Evolutionary conservation across 2,329 filamentous ascomycete genomes (phyloP).

Genomic region (Microdochium paspali): DNA sequence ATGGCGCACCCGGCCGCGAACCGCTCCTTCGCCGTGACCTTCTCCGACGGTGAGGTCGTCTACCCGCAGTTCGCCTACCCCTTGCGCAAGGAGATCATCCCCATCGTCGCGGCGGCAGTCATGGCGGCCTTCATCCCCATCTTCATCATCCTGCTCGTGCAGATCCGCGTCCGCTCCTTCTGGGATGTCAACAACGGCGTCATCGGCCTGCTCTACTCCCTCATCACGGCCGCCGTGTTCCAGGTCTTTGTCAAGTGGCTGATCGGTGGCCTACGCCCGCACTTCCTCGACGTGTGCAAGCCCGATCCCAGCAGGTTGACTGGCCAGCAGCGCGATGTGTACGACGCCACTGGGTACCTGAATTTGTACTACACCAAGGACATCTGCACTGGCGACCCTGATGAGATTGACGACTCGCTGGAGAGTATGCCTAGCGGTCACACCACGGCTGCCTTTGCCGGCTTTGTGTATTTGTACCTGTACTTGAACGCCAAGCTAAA

Average conservation of each 20-base stretch:
- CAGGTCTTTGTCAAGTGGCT: slow-evolving; percentile 70
- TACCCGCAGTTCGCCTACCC: slow-evolving; percentile 65
- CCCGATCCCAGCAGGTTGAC: slow-evolving; percentile 30
- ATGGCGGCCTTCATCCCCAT: slow-evolving; percentile 58
- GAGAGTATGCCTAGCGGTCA: slow-evolving; percentile 68
- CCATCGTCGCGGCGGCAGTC: slow-evolving; percentile 61
- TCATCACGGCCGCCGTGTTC: slow-evolving; percentile 65
- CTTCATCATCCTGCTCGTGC: slow-evolving; percentile 52
- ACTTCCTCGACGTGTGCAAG: slow-evolving; percentile 63
- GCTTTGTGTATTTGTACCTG: slow-evolving; percentile 60
- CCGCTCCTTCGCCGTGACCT: slow-evolving; percentile 61
- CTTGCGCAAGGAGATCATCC: slow-evolving; percentile 59
- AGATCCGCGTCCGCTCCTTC: slow-evolving; percentile 59
- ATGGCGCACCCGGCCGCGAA: slow-evolving; percentile 54
- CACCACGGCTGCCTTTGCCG: slow-evolving; percentile 63
- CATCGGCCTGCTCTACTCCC: slow-evolving; percentile 58
- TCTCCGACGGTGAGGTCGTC: slow-evolving; percentile 57
- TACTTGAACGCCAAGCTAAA: slow-evolving; percentile 76
- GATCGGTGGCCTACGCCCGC: slow-evolving; percentile 63
- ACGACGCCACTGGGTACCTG: slow-evolving; percentile 41
- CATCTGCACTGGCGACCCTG: slow-evolving; percentile 58
- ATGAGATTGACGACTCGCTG: slow-evolving; percentile 58
- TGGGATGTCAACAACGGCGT: slow-evolving; percentile 65
- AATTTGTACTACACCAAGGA: slow-evolving; percentile 59
- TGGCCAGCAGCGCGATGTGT: slow-evolving; percentile 9